phyloP scores from a whole-genome alignment of 2,329 filamentous ascomycete genomes.

The Reticulascus tulasneorum region DNA sequence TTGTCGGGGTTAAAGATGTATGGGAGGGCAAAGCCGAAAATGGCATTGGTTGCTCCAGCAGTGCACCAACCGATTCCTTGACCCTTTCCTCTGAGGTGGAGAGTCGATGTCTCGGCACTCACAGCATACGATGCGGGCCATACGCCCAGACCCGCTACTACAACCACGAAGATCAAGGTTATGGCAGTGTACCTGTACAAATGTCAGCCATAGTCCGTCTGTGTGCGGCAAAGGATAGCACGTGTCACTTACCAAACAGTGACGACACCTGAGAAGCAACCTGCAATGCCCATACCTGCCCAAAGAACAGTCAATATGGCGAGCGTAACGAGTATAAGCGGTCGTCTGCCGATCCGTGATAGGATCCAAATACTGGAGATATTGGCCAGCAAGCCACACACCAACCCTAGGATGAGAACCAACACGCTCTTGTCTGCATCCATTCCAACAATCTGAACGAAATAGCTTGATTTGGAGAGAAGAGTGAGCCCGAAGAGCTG shows the following conservation, averaged over 20 bases:
- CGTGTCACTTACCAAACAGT: constrained; percentile 31
- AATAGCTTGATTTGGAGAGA: constrained; percentile 38
- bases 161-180: constrained; percentile 39
- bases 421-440: constrained; percentile 28
- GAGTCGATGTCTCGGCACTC: constrained; percentile 37
- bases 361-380: constrained; percentile 39
- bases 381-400: constrained; percentile 41
- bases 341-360: constrained; percentile 33
- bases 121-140: constrained; percentile 40
- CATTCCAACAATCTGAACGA: constrained; percentile 30
- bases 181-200: constrained; percentile 20
- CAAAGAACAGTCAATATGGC: constrained; percentile 30
- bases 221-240: neutral
- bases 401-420: constrained; percentile 41
- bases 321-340: constrained; percentile 32
- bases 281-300: constrained; percentile 42
- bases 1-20: constrained; percentile 43
- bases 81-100: constrained; percentile 37
- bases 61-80: constrained; percentile 40
- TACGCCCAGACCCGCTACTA: constrained; percentile 35
- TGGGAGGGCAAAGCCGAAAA: constrained; percentile 42
- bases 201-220: too few species aligned
- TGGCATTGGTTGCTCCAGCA: constrained; percentile 32
- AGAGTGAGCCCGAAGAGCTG: constrained; percentile 41
- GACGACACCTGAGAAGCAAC: constrained; percentile 33